Evolutionary conservation across 2,329 filamentous ascomycete genomes (phyloP), one percentile per base, ranked within the genome.

Genomic region (Boeremia exigua): DNA sequence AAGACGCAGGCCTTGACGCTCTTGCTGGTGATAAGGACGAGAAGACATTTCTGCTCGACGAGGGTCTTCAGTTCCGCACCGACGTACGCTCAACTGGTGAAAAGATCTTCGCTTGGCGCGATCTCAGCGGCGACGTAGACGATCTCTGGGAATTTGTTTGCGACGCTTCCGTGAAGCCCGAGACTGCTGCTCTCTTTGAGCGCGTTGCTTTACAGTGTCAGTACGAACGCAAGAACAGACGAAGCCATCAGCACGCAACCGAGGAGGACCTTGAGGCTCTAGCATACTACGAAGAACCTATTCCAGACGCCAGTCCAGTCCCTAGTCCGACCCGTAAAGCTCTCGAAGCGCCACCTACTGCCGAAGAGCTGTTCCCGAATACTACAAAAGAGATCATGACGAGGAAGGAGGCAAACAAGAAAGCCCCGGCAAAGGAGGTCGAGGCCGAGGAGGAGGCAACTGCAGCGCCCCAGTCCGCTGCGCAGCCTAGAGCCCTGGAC

Each of bases 131-230:
- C 53, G 95, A 99, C 80, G 84, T 86, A 29, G 94, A 92, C 49
- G 95, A 99, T 76, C 84, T 98, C n/a, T 99, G 91, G 83, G 94
- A 99, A 76, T 99, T 98, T 73, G 90, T 99, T 61, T 98, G 93
- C 79, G 95, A 98, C 77, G 75, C 82, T 34, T 87, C 88, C 11
- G 85, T 90, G 37, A 81, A 87, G 27, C 79, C 86, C 2, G 83
- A 86, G 43, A 89, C 93, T 66, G 88, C 95, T 23, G 83, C 88
- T 40, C 86, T 88, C 14, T 98, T 99, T 74, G 87, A 94, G 70
- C 82, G 89, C 49, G 88, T 92, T 48, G 91, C 95, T 7, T 85
- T 91, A 54, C 88, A 97, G 84, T 97, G 95, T 75, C 95, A 99
- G 77, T 99, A 96, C 88, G 95, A 99, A 80, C 86, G 94, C 70